Conservation (phyloP, 2,329 filamentous ascomycete genomes). For the Arthrobotrys conoides region DNA sequence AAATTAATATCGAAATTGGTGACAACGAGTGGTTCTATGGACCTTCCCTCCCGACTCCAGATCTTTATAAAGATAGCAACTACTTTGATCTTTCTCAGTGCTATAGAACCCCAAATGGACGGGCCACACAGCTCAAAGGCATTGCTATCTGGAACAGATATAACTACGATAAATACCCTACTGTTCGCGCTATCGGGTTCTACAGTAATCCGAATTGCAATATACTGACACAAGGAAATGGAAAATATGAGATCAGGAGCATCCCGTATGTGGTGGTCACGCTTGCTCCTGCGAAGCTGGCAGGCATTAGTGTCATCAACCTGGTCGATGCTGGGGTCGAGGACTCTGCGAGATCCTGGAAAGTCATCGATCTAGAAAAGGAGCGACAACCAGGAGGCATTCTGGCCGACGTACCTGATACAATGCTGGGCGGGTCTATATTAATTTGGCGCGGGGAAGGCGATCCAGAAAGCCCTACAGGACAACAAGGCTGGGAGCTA, state of each 20-base stretch:
- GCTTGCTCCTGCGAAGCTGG: constrained; percentile 16
- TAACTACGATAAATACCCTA: background rate
- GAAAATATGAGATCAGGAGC: constrained; percentile 4
- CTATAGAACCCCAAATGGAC: background rate
- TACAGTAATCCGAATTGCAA: constrained; percentile 7
- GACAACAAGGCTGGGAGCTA: constrained; percentile 20
- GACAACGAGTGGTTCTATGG: background rate
- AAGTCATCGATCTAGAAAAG: constrained; percentile 1
- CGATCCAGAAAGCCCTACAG: background rate
- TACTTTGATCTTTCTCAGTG: constrained; percentile 7
- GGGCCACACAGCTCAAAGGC: background rate
- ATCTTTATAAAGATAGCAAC: background rate
- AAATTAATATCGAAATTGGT: background rate
- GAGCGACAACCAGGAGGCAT: constrained; percentile 5
- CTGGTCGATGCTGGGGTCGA: background rate
- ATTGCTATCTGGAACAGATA: constrained; percentile 30
- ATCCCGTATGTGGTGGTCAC: constrained; percentile 11
- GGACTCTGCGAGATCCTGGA: constrained; percentile 4
- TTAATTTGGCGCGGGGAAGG: background rate
- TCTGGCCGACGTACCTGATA: background rate
- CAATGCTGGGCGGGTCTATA: background rate
- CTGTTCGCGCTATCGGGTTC: constrained; percentile 11
- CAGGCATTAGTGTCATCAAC: constrained; percentile 22
- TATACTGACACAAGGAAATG: background rate
- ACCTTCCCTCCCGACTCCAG: too few relatives aligned